These are phyloP conservation scores for Cercospora zeina DNA, from an alignment of 2,329 filamentous ascomycete genomes.

Conservation along the genomic window DNA sequence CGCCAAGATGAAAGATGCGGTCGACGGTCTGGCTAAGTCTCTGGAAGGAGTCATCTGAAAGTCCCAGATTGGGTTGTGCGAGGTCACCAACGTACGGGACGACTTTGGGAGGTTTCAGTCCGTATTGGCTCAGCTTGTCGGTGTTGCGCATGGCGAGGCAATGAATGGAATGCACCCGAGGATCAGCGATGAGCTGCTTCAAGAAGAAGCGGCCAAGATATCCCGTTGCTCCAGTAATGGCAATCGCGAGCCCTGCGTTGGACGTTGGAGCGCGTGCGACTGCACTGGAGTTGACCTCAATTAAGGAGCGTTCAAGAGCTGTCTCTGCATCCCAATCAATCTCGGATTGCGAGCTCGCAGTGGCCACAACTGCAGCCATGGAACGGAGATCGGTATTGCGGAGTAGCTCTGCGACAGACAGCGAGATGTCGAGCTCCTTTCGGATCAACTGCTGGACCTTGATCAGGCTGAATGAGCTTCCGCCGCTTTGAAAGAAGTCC, in stretches of 20 bases:
- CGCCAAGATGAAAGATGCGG: not conserved
- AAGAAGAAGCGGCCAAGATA: conserved; percentile 1
- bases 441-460: not conserved
- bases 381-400: not conserved
- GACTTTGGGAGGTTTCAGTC: not conserved
- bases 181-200: not conserved
- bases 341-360: not conserved
- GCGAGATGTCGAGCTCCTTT: not conserved
- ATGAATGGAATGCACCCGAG: not conserved
- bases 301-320: not conserved
- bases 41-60: not conserved
- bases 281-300: not conserved
- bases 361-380: not conserved
- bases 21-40: not conserved
- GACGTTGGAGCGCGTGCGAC: not conserved
- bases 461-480: not conserved
- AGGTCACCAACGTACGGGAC: not conserved
- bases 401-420: not conserved
- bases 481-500: not conserved
- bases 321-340: conserved; percentile 11
- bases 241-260: not conserved
- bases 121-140: not conserved
- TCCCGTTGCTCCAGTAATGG: conserved; percentile 3
- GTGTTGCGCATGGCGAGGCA: not conserved
- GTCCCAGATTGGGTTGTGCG: not conserved